phyloP scores from a whole-genome alignment of 2,329 filamentous ascomycete species.

The Stylonectria norvegica region DNA sequence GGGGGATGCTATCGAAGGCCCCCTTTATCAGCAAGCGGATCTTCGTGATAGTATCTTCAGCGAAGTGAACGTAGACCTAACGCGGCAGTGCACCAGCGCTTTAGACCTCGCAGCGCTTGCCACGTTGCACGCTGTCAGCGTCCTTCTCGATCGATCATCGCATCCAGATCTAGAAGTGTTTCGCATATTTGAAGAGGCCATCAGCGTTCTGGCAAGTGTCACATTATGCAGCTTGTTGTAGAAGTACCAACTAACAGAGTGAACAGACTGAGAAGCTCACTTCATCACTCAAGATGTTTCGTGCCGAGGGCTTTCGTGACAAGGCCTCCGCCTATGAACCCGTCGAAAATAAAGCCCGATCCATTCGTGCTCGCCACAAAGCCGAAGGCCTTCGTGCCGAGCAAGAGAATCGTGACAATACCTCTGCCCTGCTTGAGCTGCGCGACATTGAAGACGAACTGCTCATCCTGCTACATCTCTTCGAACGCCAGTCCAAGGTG shows the following conservation, averaged over 20 bases:
- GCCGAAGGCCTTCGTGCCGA: slow-evolving; percentile 46
- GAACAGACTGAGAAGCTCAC: slow-evolving; percentile 60
- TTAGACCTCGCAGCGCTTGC: slow-evolving; percentile 61
- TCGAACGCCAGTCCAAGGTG: slow-evolving; percentile 53
- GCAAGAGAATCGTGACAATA: slow-evolving; percentile 58
- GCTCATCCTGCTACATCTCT: slow-evolving; percentile 52
- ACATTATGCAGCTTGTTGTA: background rate
- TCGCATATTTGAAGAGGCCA: slow-evolving; percentile 63
- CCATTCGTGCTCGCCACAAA: slow-evolving; percentile 38
- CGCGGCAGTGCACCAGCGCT: slow-evolving; percentile 58
- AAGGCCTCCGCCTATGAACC: slow-evolving; percentile 39
- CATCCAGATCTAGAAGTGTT: slow-evolving; percentile 62
- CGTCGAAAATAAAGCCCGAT: slow-evolving; percentile 39
- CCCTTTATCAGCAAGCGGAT: slow-evolving; percentile 58
- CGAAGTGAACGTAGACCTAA: slow-evolving; percentile 62
- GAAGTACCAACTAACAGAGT: background rate
- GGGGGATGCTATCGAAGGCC: slow-evolving; percentile 52
- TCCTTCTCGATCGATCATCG: slow-evolving; percentile 56
- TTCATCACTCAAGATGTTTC: slow-evolving; percentile 58
- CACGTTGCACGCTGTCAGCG: slow-evolving; percentile 58
- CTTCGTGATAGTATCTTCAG: slow-evolving; percentile 62
- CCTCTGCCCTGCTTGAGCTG: slow-evolving; percentile 59
- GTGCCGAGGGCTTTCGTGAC: slow-evolving; percentile 53
- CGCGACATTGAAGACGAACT: slow-evolving; percentile 64
- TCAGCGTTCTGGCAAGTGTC: slow-evolving; percentile 54